Evolutionary conservation across 2,329 filamentous ascomycete species (phyloP), one percentile per base, ranked within the genome.

Genomic region (Colletotrichum tanaceti): DNA sequence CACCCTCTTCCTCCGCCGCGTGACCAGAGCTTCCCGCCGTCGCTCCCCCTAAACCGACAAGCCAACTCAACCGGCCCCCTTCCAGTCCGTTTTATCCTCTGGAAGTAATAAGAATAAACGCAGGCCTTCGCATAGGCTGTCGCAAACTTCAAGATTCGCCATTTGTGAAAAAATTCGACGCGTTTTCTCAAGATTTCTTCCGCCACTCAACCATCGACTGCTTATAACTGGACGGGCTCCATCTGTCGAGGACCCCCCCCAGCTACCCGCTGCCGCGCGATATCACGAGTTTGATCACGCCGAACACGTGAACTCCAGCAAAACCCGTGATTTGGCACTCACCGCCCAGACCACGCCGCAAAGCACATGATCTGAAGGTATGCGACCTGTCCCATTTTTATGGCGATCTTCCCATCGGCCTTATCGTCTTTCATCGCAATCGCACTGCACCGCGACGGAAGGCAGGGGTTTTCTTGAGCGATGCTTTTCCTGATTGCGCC

Each of bases 271-370:
- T 73, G 49, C 65, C 71, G 73, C 80, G 80, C 81, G 80, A 82
- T 81, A 83, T 83, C 81, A 83, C 81, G 81, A 83, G 81, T 80
- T 82, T 78, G 76, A 78, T 79, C 79, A 79, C 79, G 76, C 77
- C 78, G 77, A 71, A 66, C 59, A 59, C 63, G 54, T 67, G 58
- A 63, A 64, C 68, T 65, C 57, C 55, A 58, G 72, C 72, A 77
- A 80, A 69, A 80, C 80, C 81, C 80, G 80, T 82, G 80, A 82
- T 83, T 78, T 80, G 76, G 73, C 70, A 71, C 65, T 68, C 62
- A 58, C 54, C 65, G 58, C 59, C 61, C 65, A 65, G 60, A 65
- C 58, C 69, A 70, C 65, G 71, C 73, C 72, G 71, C 71, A 73
- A 74, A 77, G 79, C 80, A 82, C 80, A 82, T 82, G 80, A 82